A percentile compares a stretch with the other conserved stretches of the same genome.
Conservation (phyloP, 2,329 filamentous ascomycete species). For the Paracorniculantispora psalliotae region DNA sequence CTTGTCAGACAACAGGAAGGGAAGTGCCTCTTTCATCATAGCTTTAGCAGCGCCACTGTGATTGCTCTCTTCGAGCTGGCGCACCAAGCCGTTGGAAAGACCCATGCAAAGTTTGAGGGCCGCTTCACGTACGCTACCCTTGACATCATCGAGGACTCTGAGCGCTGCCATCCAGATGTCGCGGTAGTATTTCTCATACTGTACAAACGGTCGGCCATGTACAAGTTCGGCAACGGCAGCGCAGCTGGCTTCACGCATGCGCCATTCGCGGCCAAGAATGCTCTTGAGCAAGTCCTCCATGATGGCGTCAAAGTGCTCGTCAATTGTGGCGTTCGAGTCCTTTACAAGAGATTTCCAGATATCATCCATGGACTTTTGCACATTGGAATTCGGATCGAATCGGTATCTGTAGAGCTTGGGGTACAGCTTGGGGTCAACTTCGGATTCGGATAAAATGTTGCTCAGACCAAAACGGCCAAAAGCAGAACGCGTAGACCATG, state of each 20-base stretch:
- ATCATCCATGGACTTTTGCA: constrained; percentile 92
- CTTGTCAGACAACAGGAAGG: constrained; percentile 83
- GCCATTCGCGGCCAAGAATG: constrained; percentile 88
- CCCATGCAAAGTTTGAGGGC: constrained; percentile 78
- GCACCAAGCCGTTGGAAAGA: constrained; percentile 78
- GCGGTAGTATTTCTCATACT: constrained; percentile 79
- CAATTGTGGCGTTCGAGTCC: constrained; percentile 70
- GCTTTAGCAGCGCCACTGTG: constrained; percentile 63
- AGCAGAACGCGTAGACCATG: constrained; percentile 94
- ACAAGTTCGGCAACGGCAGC: constrained; percentile 83
- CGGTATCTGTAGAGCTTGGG: constrained; percentile 91
- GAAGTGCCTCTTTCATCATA: constrained; percentile 82
- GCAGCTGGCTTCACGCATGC: constrained; percentile 87
- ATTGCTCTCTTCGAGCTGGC: constrained; percentile 76
- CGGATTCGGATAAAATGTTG: constrained; percentile 82
- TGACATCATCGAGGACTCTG: constrained; percentile 94
- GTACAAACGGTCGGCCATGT: constrained; percentile 67
- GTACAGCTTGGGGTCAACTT: constrained; percentile 87
- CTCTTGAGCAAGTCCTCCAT: constrained; percentile 81
- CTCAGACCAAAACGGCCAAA: constrained; percentile 93
- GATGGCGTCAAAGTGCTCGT: constrained; percentile 81
- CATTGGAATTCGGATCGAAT: constrained; percentile 91
- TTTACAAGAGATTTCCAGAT: constrained; percentile 98
- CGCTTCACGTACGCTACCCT: constrained; percentile 77
- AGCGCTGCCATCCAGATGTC: constrained; percentile 83